Base-by-base conservation (phyloP, 192 early-diverging fungal genomes). In the Entomortierella beljakovae region DNA sequence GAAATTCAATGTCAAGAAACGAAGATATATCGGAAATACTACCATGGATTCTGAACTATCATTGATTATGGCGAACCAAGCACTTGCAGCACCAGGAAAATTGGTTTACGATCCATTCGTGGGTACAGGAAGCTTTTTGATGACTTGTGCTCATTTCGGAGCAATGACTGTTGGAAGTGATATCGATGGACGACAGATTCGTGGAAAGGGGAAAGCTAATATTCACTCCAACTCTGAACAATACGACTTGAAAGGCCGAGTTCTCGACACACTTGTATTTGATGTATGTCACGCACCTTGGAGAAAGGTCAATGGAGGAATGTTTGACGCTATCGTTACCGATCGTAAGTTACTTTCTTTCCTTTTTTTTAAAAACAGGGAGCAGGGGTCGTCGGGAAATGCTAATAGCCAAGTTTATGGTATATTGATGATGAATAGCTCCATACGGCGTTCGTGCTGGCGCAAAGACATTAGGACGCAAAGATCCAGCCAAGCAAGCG, bases 11-110 rank as follows among this genome's bases (percentile, higher is more conserved):
- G 86, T 99, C 43, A 99, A 99, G 84, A 97, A 98, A 74, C 83
- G 98, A 57, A 88, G 86, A 51, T 99, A 99, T 65, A 75, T 99
- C 52, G 98, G 98, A 31, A 99, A 92, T 33, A 99, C 98, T 1
- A 92, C 93, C 31, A 99, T 99, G 98, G 98, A 99, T 76, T 96
- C 98, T 9, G 96, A 99, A 81, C 83, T 99, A 48, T 98, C 97
- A 1, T 81, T 99, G 33, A 86, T 99, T 38, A 98, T 97, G 96
- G 94, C 96, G 2, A 99, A 99, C 65, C 92, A 94, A 80, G 98
- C 94, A 9, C 80, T 96, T 53, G 95, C 94, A 32, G 64, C 80
- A 6, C 85, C 88, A 20, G 95, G 95, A 16, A 86, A 90, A 32
- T 72, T 98, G 2, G 88, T 98, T 5, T 91, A 97, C 55, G 98